Evolutionary conservation across 2,329 filamentous ascomycete species (phyloP), one percentile per base, ranked within the genome.

Genomic region (Fusarium denticulatum): DNA sequence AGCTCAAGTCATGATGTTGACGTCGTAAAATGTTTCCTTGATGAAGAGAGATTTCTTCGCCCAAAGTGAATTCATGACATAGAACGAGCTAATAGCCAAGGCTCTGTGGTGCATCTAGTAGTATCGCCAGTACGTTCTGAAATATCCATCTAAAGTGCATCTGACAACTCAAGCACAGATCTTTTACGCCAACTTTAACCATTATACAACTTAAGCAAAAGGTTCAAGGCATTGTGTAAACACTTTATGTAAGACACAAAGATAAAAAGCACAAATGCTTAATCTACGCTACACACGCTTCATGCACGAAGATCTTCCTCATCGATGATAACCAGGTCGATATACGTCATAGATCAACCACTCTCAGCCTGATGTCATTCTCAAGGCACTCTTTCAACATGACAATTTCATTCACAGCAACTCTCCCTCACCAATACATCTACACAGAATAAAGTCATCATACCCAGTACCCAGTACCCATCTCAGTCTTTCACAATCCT

Each of bases 321-420:
- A 12, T 46, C 13, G 28, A 28, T 36, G 49, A 63, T 62, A 26
- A 64, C 45, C 45, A 59, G 37, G 24, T 43, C 42, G 30, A 55
- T 66, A n/a, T 70, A 71, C 67, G 66, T 70, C 67, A 69, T 69
- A 69, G 67, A 69, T 47, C 52, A 53, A 43, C 46, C 34, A 26
- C n/a, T 53, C 59, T 14, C 36, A 62, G 26, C 45, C 67, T 69
- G 67, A 69, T 69, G 67, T 69, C 67, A 69, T 69, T 58, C 20
- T 22, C 30, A 22, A 34, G 34, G 22, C 39, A 46, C 30, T 36
- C 34, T 57, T 39, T 55, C 49, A 34, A 28, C 36, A 61, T 47
- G 67, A 46, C 34, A 40, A 32, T n/a, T 37, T 39, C 18, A 30
- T 16, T 15, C 13, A 49, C 32, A 30, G 16, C 15, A 47, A 39